A percentile compares a stretch with the other conserved stretches of the same genome.
These are phyloP conservation scores for Solanum dulcamara DNA, from an alignment of 257 asterid genomes.

Conservation along the genomic window DNA sequence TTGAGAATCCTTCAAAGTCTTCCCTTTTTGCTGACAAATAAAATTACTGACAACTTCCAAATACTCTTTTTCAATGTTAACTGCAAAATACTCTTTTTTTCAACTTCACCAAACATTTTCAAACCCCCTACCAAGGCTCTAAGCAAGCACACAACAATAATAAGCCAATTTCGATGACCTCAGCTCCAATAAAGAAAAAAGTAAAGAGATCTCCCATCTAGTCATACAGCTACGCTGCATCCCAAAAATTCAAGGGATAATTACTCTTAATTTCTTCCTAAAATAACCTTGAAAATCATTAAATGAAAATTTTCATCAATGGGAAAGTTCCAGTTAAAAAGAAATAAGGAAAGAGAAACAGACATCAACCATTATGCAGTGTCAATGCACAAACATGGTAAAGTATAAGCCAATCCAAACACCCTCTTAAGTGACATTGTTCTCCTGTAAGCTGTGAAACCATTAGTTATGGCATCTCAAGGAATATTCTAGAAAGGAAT, in stretches of 20 bases:
- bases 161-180: background rate
- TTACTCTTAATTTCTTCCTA: background rate
- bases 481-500: background rate
- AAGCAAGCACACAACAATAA: background rate
- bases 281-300: background rate
- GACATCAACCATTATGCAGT: background rate
- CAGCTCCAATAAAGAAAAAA: background rate
- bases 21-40: background rate
- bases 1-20: too few species aligned
- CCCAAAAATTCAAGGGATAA: background rate
- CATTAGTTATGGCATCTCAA: background rate
- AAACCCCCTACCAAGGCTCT: background rate
- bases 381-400: background rate
- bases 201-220: background rate
- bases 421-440: background rate
- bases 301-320: background rate
- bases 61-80: background rate
- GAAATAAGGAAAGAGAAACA: background rate
- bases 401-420: background rate
- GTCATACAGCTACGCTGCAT: background rate
- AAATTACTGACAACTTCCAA: background rate
- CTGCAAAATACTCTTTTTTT: background rate
- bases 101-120: background rate
- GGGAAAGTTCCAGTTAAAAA: background rate
- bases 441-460: background rate